Evolutionary conservation across 345 rosid species (phyloP).

Genomic region (Sonneratia caseolaris): DNA sequence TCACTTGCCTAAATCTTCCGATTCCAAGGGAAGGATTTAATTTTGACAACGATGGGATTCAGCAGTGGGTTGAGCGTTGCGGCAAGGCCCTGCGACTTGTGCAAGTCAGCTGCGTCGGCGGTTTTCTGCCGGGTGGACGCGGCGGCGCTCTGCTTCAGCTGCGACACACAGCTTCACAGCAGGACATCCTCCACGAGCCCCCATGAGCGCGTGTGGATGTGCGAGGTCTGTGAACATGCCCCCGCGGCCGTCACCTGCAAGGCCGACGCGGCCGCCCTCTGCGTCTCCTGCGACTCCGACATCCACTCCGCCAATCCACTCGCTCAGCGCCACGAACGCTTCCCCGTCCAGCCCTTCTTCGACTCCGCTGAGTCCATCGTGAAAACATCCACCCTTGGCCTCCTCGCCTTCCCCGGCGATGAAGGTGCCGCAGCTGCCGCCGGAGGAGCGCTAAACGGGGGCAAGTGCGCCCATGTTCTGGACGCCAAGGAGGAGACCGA

Average conservation of each 20-base stretch:
- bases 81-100: conserved; percentile 64
- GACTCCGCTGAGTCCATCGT: conserved; percentile 33
- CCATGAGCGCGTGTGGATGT: conserved; percentile 71
- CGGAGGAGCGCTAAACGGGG: conserved; percentile 10
- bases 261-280: conserved; percentile 88
- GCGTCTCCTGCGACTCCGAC: conserved; percentile 78
- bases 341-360: conserved; percentile 60
- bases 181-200: conserved; percentile 32
- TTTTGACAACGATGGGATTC: conserved; percentile 20
- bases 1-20: not conserved
- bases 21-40: not conserved
- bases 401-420: conserved; percentile 21
- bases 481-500: conserved; percentile 34
- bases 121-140: conserved; percentile 67
- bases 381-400: conserved; percentile 27
- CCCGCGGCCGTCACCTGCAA: conserved; percentile 92
- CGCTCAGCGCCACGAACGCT: conserved; percentile 79
- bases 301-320: conserved; percentile 92
- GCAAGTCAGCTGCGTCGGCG: conserved; percentile 59
- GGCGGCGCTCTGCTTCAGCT: conserved; percentile 52
- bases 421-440: conserved; percentile 11
- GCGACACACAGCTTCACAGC: conserved; percentile 61
- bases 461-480: conserved; percentile 3
- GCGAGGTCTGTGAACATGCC: conserved; percentile 92
- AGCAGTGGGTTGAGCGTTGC: conserved; percentile 41